Percentiles rank a stretch among this genome's conserved stretches.
Evolutionary conservation across 495 filamentous ascomycete species (phyloP).

Genomic region (Platismatia glauca): DNA sequence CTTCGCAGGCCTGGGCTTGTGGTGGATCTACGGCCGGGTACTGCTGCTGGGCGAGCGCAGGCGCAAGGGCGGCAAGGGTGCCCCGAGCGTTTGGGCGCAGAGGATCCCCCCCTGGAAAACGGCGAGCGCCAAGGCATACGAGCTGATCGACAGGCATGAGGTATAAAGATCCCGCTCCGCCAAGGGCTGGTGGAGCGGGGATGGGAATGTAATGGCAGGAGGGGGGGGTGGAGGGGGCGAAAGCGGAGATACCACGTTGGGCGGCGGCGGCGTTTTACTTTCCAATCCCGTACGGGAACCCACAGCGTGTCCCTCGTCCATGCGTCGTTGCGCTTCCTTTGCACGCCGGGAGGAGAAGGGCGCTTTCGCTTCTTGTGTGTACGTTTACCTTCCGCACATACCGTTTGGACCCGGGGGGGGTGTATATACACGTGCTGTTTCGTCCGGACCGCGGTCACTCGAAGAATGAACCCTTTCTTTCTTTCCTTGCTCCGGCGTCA

Average conservation of each 20-base stretch:
- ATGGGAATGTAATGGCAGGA: not conserved
- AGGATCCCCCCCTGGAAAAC: conserved; percentile 14
- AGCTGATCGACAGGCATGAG: conserved; percentile 23
- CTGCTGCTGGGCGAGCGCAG: conserved; percentile 34
- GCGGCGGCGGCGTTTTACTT: not conserved
- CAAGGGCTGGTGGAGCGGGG: conserved; percentile 1
- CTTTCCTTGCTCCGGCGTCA: too few species aligned
- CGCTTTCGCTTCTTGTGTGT: not conserved
- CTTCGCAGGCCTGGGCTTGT: conserved; percentile 47
- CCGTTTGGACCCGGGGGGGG: not conserved
- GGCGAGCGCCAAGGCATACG: conserved; percentile 7
- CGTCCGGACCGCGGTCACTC: too few species aligned
- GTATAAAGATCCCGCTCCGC: conserved; percentile 15
- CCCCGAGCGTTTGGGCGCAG: conserved; percentile 8
- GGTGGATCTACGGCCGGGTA: conserved; percentile 46
- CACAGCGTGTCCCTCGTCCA: too few species aligned
- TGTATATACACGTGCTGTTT: not conserved
- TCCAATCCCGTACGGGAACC: too few species aligned
- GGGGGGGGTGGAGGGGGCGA: too few species aligned
- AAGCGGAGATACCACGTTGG: not conserved
- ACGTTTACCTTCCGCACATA: not conserved
- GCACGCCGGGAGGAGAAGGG: not conserved
- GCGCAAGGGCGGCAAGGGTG: conserved; percentile 16
- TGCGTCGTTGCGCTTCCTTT: too few species aligned
- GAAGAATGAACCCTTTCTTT: too few species aligned